Conservation (phyloP, 495 filamentous ascomycete species). For the Lichenothelia convexa region DNA sequence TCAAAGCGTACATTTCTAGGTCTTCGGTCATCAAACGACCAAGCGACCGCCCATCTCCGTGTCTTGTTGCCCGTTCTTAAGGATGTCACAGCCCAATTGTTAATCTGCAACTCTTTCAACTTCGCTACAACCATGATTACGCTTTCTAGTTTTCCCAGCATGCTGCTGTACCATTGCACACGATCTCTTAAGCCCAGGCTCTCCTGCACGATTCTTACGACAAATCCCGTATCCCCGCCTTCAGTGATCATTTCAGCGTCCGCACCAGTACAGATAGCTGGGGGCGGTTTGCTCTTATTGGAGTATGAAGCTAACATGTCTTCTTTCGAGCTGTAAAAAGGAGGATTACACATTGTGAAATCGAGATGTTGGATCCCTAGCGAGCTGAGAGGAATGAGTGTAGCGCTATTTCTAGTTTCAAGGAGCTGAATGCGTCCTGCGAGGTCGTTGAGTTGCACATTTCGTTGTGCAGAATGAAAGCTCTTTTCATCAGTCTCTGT, state of each 20-base stretch:
- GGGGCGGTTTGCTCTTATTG: constrained; percentile 48
- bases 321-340: constrained; percentile 61
- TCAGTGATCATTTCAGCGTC: constrained; percentile 61
- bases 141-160: constrained; percentile 73
- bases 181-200: constrained; percentile 38
- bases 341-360: constrained; percentile 90
- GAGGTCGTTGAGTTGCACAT: constrained; percentile 45
- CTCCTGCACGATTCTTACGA: constrained; percentile 55
- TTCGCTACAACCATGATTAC: constrained; percentile 41
- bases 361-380: constrained; percentile 43
- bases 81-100: constrained; percentile 69
- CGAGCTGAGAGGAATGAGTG: constrained; percentile 41
- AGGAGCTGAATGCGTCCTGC: constrained; percentile 45
- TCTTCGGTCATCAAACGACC: constrained; percentile 59
- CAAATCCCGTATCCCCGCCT: constrained; percentile 73
- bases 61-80: constrained; percentile 70
- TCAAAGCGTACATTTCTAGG: constrained; percentile 36
- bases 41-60: constrained; percentile 70
- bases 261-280: constrained; percentile 65
- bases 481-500: constrained; percentile 63
- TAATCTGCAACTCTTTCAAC: constrained; percentile 37
- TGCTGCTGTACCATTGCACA: constrained; percentile 76
- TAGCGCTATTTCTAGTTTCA: constrained; percentile 28
- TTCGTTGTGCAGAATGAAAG: constrained; percentile 41
- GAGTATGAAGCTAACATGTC: constrained; percentile 47